These are phyloP conservation scores for Boletellus deceptivus DNA, from an alignment of 1,284 basidiomycete species.

Conservation along the genomic window DNA sequence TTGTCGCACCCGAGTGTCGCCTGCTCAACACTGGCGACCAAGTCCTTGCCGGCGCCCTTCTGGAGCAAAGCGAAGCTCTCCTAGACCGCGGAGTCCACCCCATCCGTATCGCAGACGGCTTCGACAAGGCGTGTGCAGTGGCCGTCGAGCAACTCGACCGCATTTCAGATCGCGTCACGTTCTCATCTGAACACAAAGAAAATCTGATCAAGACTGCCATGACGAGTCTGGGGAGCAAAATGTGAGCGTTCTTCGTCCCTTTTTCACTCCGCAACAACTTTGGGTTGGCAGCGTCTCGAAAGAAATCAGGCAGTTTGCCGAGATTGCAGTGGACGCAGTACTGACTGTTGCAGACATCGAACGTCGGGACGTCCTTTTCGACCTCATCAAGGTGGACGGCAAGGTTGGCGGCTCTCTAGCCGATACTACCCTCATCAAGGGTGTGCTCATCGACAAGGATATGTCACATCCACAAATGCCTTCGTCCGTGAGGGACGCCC, in stretches of 20 bases:
- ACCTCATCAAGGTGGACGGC: conserved; percentile 98
- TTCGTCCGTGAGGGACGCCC: conserved; percentile 81
- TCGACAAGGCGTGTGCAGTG: conserved; percentile 89
- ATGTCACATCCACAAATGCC: conserved; percentile 99
- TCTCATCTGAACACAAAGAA: conserved; percentile 77
- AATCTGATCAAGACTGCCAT: conserved; percentile 94
- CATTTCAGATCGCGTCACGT: conserved; percentile 90
- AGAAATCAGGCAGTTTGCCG: conserved; percentile 91
- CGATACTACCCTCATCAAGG: conserved; percentile 90
- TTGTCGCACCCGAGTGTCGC: background rate
- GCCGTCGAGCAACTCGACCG: conserved; percentile 89
- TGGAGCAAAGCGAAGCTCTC: conserved; percentile 89
- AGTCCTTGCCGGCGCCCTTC: conserved; percentile 95
- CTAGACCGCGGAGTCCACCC: conserved; percentile 97
- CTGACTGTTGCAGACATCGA: conserved; percentile 94
- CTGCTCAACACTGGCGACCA: conserved; percentile 11
- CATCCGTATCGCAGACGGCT: conserved; percentile 97
- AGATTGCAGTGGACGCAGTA: conserved; percentile 97
- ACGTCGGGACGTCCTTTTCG: conserved; percentile 94
- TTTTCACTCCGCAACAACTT: conserved; percentile 7
- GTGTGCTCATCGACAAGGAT: conserved; percentile 98
- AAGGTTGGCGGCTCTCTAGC: conserved; percentile 97
- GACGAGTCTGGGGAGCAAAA: conserved; percentile 97
- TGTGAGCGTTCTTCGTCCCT: conserved; percentile 48
- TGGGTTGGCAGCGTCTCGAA: conserved; percentile 79